These are phyloP conservation scores for Lentinula raphanica DNA, from an alignment of 768 basidiomycete genomes.

Conservation along the genomic window DNA sequence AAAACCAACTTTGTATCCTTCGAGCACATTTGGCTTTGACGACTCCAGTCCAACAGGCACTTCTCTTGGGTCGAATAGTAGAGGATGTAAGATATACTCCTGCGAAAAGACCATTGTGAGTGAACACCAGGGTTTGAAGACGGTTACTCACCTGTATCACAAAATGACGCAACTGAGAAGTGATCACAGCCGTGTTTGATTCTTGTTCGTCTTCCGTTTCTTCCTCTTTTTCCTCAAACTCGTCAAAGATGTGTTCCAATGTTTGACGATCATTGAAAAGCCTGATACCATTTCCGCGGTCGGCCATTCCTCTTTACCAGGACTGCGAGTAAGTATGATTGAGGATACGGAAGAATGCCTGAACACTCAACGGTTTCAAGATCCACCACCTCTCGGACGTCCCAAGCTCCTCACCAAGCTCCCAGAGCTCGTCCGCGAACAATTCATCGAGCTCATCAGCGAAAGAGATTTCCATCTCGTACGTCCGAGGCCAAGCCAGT, in stretches of 20 bases:
- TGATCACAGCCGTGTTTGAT: slow-evolving; percentile 54
- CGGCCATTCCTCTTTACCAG: slow-evolving; percentile 73
- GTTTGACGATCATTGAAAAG: slow-evolving; percentile 76
- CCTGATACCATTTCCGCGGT: slow-evolving; percentile 91
- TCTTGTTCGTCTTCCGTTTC: slow-evolving; percentile 35
- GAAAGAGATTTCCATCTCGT: slow-evolving; percentile 81
- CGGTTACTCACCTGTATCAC: slow-evolving; percentile 76
- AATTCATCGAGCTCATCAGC: slow-evolving; percentile 94
- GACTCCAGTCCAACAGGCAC: slow-evolving; percentile 18
- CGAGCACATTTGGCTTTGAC: slow-evolving; percentile 18
- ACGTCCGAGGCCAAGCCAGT: slow-evolving; percentile 63
- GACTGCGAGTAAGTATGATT: not conserved
- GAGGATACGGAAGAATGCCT: not conserved
- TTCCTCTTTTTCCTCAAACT: slow-evolving; percentile 53
- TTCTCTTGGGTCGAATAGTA: slow-evolving; percentile 71
- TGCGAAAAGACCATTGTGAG: slow-evolving; percentile 26
- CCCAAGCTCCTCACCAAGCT: slow-evolving; percentile 63
- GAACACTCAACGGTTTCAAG: slow-evolving; percentile 72
- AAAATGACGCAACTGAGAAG: slow-evolving; percentile 90
- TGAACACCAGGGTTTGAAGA: not conserved
- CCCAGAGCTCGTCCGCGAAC: slow-evolving; percentile 90
- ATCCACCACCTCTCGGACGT: slow-evolving; percentile 74
- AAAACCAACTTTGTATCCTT: slow-evolving; percentile 57
- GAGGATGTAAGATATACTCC: slow-evolving; percentile 81
- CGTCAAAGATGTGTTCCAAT: slow-evolving; percentile 70